Percentiles rank a stretch among this genome's conserved stretches.
phyloP scores from a whole-genome alignment of 2,329 filamentous ascomycete species.

The Colletotrichum paranaense region DNA sequence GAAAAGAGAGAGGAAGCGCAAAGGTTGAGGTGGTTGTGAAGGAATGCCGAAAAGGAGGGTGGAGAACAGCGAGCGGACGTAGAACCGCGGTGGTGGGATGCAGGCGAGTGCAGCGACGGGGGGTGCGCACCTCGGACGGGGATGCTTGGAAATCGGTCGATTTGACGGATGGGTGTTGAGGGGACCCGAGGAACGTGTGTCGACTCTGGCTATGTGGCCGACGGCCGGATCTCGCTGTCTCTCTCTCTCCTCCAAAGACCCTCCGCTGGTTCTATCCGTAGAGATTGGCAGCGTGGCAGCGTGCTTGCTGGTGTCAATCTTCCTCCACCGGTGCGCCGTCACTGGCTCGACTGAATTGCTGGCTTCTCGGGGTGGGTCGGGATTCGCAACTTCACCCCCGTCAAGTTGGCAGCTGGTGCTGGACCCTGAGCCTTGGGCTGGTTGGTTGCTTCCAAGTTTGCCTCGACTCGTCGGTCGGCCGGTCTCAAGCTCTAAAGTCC shows the following conservation, averaged over 20 bases:
- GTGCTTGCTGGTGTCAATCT: background rate
- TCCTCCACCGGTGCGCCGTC: background rate
- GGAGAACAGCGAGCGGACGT: slow-evolving; percentile 31
- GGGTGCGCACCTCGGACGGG: slow-evolving; percentile 26
- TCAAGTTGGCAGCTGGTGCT: background rate
- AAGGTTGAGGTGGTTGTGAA: slow-evolving; percentile 20
- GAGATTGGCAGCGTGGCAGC: no score
- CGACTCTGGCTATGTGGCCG: background rate
- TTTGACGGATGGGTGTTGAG: slow-evolving; percentile 28
- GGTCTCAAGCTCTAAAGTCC: slow-evolving; percentile 31
- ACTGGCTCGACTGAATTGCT: background rate
- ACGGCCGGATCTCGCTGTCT: background rate
- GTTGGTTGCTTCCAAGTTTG: background rate
- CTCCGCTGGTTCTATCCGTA: background rate
- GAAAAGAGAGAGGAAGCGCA: background rate
- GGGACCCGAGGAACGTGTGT: background rate
- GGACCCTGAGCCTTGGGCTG: background rate
- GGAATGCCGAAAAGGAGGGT: slow-evolving; percentile 34
- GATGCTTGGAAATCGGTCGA: slow-evolving; percentile 36
- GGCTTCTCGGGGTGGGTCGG: background rate
- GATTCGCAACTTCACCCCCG: background rate
- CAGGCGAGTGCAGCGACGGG: slow-evolving; percentile 16
- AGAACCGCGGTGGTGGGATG: slow-evolving; percentile 34
- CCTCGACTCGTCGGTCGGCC: background rate
- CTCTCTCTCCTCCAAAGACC: background rate